phyloP scores from a whole-genome alignment of 805 yeast genomes.

The Wickerhamomyces alni region DNA sequence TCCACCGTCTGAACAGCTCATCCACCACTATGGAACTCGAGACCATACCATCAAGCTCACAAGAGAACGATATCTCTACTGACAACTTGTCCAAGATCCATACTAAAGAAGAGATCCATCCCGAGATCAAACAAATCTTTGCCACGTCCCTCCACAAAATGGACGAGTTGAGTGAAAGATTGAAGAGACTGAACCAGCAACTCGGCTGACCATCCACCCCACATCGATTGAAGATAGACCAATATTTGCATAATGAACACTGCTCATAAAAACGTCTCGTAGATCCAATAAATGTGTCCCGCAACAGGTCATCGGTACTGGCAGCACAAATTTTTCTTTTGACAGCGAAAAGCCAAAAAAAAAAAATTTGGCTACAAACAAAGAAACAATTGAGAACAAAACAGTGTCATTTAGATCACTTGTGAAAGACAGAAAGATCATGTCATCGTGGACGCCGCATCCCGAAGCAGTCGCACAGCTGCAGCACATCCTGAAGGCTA shows the following conservation, averaged over 20 bases:
- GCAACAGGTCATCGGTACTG: background rate
- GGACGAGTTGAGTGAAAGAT: constrained; percentile 27
- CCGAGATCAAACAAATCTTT: constrained; percentile 47
- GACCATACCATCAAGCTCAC: background rate
- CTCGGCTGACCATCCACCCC: constrained; percentile 4
- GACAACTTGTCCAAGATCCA: no score
- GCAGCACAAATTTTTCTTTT: constrained; percentile 2
- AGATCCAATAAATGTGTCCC: background rate
- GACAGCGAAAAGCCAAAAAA: background rate
- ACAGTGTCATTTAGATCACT: no score
- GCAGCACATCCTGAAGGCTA: constrained; percentile 59
- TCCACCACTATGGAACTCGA: constrained; percentile 11
- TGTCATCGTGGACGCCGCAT: constrained; percentile 64
- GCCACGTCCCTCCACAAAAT: constrained; percentile 50
- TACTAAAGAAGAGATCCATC: constrained; percentile 28
- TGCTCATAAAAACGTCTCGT: background rate
- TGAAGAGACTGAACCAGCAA: constrained; percentile 13
- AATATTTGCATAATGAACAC: background rate
- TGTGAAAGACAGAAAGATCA: background rate
- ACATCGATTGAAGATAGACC: background rate
- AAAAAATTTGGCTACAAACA: background rate
- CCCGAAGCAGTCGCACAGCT: constrained; percentile 56
- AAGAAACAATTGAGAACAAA: no score
- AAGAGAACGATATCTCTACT: no score
- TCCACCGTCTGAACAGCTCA: constrained; percentile 8